A percentile compares a stretch with the other conserved stretches of the same genome.
These are phyloP conservation scores for Nakazawaea wickerhamii DNA, from an alignment of 805 yeast genomes.

Conservation along the genomic window DNA sequence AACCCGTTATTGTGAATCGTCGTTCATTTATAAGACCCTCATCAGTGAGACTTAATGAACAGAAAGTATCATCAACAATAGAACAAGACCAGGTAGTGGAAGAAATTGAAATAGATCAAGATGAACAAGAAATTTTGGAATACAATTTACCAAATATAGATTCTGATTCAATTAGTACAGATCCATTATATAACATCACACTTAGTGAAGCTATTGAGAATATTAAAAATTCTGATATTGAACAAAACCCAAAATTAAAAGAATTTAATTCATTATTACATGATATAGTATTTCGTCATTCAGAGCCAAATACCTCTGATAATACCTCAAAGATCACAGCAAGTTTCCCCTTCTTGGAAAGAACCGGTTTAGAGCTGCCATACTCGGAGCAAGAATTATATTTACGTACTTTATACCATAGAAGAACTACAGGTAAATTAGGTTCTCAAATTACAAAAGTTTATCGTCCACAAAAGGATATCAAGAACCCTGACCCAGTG, in stretches of 20 bases:
- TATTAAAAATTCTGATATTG: constrained; percentile 3
- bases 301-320: background rate
- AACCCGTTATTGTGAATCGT: background rate
- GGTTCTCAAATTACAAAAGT: constrained; percentile 65
- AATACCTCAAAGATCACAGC: constrained; percentile 6
- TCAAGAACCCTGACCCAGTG: constrained; percentile 51
- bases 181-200: constrained; percentile 4
- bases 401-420: constrained; percentile 65
- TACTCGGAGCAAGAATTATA: constrained; percentile 75
- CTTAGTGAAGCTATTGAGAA: constrained; percentile 4
- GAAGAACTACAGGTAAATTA: constrained; percentile 43
- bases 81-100: background rate
- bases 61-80: background rate
- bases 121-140: background rate
- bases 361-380: constrained; percentile 55
- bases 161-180: background rate
- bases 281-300: constrained; percentile 10
- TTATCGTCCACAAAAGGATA: constrained; percentile 65
- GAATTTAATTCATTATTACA: constrained; percentile 2
- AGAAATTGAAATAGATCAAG: background rate
- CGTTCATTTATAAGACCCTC: constrained; percentile 4
- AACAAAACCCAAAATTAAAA: constrained; percentile 7
- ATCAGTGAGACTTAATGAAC: background rate
- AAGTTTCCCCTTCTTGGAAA: constrained; percentile 57
- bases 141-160: background rate